Base-by-base conservation (phyloP, 768 basidiomycete species). In the Leccinum obscurum region DNA sequence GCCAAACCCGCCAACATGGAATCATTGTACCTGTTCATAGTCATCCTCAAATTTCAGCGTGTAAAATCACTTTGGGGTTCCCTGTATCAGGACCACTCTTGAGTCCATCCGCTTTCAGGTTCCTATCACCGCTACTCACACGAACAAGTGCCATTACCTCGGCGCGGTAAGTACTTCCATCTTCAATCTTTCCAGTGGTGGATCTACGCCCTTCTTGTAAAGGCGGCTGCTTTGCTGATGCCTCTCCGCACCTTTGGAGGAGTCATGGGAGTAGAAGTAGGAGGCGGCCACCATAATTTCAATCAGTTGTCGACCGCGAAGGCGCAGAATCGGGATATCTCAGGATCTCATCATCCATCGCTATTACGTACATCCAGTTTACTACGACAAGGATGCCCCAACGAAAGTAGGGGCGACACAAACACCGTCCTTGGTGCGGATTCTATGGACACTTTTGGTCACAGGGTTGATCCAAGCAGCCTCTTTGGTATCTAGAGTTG, bases 391-490 rank as follows among this genome's bases (percentile, higher is more conserved):
- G n/a, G 91, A 92, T 8, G 96, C 96, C 6, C 93, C 96, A 56
- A 94, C 80, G 50, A 96, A 81, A 7, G 83, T 92, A 15, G 89
- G 88, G 9, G 95, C 87, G 13, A 85, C 67, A 72, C 93, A 95
- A 30, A 91, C 79, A 14, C 95, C 97, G 26, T 85, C 82, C 70
- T 88, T 88, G 3, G 96, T 96, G 57, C 93, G 81, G 63, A 99
- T 94, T 69, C 78, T 87, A 75, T 98, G 93, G 8, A 88, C 83
- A 55, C 77, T 83, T 71, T 90, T 89, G 15, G 90, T 92, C 39
- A 72, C 79, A 6, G 93, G 88, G 72, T 97, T 88, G 55, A 98
- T 78, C 96, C 97, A 98, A 8, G 93, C 95, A 26, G 95, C 96
- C 50, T 73, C 70, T 64, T 77, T 83, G 15, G 85, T 85, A 57